Conservation (phyloP, 2,329 filamentous ascomycete species). For the Aureobasidium leucospermi region DNA sequence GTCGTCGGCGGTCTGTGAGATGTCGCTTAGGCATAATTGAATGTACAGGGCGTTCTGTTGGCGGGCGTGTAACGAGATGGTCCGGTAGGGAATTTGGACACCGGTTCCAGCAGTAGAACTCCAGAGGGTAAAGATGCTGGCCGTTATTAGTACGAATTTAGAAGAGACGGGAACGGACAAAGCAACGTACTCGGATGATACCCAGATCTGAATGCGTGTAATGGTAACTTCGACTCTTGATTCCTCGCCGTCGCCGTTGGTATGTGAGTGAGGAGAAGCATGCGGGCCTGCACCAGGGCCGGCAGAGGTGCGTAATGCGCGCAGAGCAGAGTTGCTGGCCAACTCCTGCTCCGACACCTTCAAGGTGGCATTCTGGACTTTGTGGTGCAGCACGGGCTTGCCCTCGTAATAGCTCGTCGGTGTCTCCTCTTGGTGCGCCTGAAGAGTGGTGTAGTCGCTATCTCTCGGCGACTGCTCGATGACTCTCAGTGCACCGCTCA, state of each 20-base stretch:
- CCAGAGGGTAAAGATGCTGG: conserved; percentile 56
- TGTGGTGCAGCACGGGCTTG: conserved; percentile 64
- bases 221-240: conserved; percentile 23
- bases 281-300: conserved; percentile 25
- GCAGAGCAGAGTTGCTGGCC: conserved; percentile 38
- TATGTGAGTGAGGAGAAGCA: conserved; percentile 16
- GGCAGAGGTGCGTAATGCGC: conserved; percentile 39
- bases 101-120: conserved; percentile 52
- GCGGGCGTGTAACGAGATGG: conserved; percentile 68
- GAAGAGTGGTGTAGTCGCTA: conserved; percentile 56
- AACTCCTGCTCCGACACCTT: conserved; percentile 50
- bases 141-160: not conserved
- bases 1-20: conserved; percentile 53
- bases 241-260: conserved; percentile 18
- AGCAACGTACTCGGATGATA: conserved; percentile 35
- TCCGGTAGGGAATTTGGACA: conserved; percentile 63
- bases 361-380: conserved; percentile 50
- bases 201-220: conserved; percentile 40
- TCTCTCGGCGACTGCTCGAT: conserved; percentile 51
- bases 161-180: not conserved
- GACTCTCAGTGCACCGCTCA: conserved; percentile 27
- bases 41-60: conserved; percentile 59
- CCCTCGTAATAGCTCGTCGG: conserved; percentile 64
- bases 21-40: conserved; percentile 58
- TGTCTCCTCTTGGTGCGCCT: conserved; percentile 65